Evolutionary conservation across 805 yeast genomes (phyloP), one percentile per base, ranked within the genome.

Genomic region (Priceomyces fermenticarens): DNA sequence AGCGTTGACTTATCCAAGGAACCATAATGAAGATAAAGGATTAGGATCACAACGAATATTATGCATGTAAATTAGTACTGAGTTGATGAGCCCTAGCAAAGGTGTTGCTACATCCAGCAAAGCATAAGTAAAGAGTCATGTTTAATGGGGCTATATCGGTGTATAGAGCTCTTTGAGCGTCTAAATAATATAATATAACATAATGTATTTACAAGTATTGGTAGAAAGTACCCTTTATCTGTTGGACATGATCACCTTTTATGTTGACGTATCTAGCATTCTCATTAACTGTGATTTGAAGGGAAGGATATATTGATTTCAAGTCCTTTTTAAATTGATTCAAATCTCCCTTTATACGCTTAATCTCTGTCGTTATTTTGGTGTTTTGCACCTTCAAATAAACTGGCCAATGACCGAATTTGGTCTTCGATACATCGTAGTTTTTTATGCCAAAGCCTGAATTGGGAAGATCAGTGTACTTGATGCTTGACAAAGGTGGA

Each of bases 371-470:
- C 52, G 77, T 75, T n/a, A 72, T 64, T 45, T 80, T 81, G 16
- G 81, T 78, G 45, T 79, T 77, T 57, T 81, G 86, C 46, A 72
- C 61, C 46, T 85, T 88, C 39, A 76, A 70, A 64, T 88, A 88
- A 1, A 88, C 85, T n/a, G 96, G 96, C 57, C 89, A 70, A 56
- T 84, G 80, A 3, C 91, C 88, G 35, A 66, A 70, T 11, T 73
- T 62, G 6, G 87, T 72, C 58, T 84, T 80, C 15, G 62, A 47
- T 26, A 78, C 55, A 52, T 51, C 56, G 51, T 78, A 78, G 35
- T 63, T 61, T 5, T 65, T 56, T 15, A 40, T 45, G 36, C 67
- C 72, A 44, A 58, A 72, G 29, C 62, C 67, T 32, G 54, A 60
- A 51, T 54, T 64, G 14, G 63, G 67, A 30, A 56, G 50, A 33